Conservation (phyloP, 768 basidiomycete species). For the Tulasnella sp. region DNA sequence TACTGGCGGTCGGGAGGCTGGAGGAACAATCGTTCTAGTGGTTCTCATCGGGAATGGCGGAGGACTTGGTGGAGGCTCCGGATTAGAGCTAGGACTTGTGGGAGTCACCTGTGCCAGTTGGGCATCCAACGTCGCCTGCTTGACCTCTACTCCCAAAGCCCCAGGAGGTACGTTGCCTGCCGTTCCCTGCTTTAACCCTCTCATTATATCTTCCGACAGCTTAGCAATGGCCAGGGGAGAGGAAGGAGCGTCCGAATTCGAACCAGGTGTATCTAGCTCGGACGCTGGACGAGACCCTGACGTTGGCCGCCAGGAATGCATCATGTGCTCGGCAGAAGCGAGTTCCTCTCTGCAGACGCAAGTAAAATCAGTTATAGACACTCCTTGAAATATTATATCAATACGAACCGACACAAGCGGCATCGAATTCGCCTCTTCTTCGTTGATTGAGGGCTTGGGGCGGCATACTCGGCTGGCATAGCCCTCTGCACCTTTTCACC, state of each 20-base stretch:
- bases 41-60: neutral
- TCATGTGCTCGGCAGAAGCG: slow-evolving; percentile 85
- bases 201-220: slow-evolving; percentile 7
- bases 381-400: neutral
- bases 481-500: slow-evolving; percentile 19
- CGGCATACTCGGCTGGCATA: slow-evolving; percentile 14
- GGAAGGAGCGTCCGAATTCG: slow-evolving; percentile 37
- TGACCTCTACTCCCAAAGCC: neutral
- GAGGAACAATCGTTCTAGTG: neutral
- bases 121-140: neutral
- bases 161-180: neutral
- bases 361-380: neutral
- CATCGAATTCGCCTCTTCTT: slow-evolving; percentile 62
- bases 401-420: slow-evolving; percentile 74
- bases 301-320: slow-evolving; percentile 70
- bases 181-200: neutral
- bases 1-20: neutral
- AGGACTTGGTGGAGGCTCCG: slow-evolving; percentile 17
- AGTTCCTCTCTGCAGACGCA: slow-evolving; percentile 57
- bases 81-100: slow-evolving; percentile 25
- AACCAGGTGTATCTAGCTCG: slow-evolving; percentile 26
- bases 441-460: neutral
- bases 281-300: neutral
- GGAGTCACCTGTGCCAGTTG: neutral
- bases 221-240: slow-evolving; percentile 31